A percentile compares a stretch with the other conserved stretches of the same genome.
These are phyloP conservation scores for Lepidopterella palustris DNA, from an alignment of 495 filamentous ascomycete species.

Conservation along the genomic window DNA sequence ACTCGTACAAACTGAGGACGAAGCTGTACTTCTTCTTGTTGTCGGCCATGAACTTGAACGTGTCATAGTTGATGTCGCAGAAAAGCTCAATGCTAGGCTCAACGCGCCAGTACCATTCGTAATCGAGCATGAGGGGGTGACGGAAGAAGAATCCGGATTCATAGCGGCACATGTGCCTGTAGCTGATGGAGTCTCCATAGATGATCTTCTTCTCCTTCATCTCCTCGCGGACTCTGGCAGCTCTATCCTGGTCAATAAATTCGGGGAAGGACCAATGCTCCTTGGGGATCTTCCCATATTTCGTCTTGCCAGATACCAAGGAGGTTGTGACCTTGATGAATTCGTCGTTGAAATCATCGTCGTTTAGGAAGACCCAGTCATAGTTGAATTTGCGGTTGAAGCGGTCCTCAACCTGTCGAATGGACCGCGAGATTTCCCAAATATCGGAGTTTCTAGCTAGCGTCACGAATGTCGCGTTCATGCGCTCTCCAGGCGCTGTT, in stretches of 20 bases:
- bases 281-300: slow-evolving; percentile 63
- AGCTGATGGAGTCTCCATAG: slow-evolving; percentile 80
- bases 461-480: slow-evolving; percentile 96
- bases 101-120: slow-evolving; percentile 46
- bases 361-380: slow-evolving; percentile 98
- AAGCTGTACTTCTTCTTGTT: slow-evolving; percentile 44
- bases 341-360: slow-evolving; percentile 80
- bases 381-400: slow-evolving; percentile 96
- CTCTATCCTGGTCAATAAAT: slow-evolving; percentile 52
- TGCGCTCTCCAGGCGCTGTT: slow-evolving; percentile 54
- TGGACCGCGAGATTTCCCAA: slow-evolving; percentile 94
- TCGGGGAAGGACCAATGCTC: slow-evolving; percentile 49
- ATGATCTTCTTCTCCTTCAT: slow-evolving; percentile 46
- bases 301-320: slow-evolving; percentile 81
- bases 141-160: slow-evolving; percentile 48
- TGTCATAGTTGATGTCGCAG: slow-evolving; percentile 45
- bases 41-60: slow-evolving; percentile 43
- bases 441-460: slow-evolving; percentile 86
- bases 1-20: slow-evolving; percentile 67
- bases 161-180: slow-evolving; percentile 47
- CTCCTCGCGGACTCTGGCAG: slow-evolving; percentile 50
- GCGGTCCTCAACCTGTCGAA: slow-evolving; percentile 90
- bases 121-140: slow-evolving; percentile 41
- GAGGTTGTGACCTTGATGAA: slow-evolving; percentile 90
- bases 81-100: slow-evolving; percentile 43